Evolutionary conservation across 768 basidiomycete genomes (phyloP).

Genomic region (Daedalea quercina): DNA sequence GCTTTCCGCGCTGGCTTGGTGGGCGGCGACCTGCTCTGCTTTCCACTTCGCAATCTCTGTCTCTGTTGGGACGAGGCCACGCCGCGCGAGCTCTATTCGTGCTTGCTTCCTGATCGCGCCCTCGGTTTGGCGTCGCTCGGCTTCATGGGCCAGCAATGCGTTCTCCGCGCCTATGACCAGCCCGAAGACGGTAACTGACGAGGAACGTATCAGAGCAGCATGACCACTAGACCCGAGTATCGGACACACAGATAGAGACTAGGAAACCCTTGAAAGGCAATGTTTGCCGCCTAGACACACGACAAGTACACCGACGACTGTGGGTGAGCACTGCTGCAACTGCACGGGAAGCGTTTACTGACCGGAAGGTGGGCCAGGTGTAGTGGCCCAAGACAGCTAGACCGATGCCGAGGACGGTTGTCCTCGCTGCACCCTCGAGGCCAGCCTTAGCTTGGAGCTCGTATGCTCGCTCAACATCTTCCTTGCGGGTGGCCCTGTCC

Average conservation of each 20-base stretch:
- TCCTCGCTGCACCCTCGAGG: slow-evolving; percentile 46
- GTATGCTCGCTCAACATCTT: slow-evolving; percentile 20
- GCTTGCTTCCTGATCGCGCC: slow-evolving; percentile 67
- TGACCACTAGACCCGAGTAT: neutral
- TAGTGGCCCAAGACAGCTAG: slow-evolving; percentile 57
- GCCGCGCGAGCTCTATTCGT: slow-evolving; percentile 63
- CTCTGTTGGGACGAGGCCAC: slow-evolving; percentile 76
- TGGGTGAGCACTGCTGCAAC: no score
- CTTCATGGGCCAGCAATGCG: slow-evolving; percentile 69
- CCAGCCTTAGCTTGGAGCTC: slow-evolving; percentile 15
- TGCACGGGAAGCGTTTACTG: slow-evolving; percentile 12
- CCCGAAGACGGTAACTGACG: slow-evolving; percentile 52
- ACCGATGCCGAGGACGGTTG: slow-evolving; percentile 51
- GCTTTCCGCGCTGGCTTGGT: neutral
- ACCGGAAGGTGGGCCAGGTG: slow-evolving; percentile 72
- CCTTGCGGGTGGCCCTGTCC: slow-evolving; percentile 17
- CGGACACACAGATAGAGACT: slow-evolving; percentile 56
- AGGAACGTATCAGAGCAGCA: slow-evolving; percentile 20
- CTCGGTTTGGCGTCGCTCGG: slow-evolving; percentile 57
- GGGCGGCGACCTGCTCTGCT: slow-evolving; percentile 26
- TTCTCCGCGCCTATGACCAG: slow-evolving; percentile 71
- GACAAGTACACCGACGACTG: neutral
- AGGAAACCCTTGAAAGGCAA: slow-evolving; percentile 78
- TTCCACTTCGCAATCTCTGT: slow-evolving; percentile 81
- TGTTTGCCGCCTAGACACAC: slow-evolving; percentile 57